Evolutionary conservation across 2,329 filamentous ascomycete genomes (phyloP), one percentile per base, ranked within the genome.

Genomic region (Colletotrichum sp.): DNA sequence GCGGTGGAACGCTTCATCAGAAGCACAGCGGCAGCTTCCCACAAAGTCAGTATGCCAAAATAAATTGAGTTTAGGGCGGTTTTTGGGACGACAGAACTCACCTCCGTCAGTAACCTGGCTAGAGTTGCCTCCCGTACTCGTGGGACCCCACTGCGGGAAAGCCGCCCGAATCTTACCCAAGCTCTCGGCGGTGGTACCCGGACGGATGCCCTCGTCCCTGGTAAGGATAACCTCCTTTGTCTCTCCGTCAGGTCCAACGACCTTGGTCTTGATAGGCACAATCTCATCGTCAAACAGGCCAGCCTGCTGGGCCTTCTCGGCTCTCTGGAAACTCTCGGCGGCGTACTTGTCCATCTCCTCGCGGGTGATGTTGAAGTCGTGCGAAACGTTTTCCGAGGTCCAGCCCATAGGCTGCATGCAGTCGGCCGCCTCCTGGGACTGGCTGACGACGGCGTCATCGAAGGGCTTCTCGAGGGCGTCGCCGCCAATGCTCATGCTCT

Each of bases 381-480:
- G 92, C 80, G 94, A 95, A 32, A 99, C 96, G 83, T 99, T 99
- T 89, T 99, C 97, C 76, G 94, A 96, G 4, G 97, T 99, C 92
- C 98, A 98, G 26, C 97, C 97, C 97, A 99, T 99, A 79, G 96
- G 95, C 90, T 96, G 92, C 92, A 96, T 92, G 89, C 96, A 97
- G 87, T 99, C 96, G 63, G 86, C 86, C 1, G 95, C 91, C 83
- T 98, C 95, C 83, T 95, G 94, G 87, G 90, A 94, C 81, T 90
- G 87, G 80, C 87, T 84, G 63, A 95, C 87, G 76, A 99, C 92
- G 78, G 93, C 92, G 78, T 94, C 92, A 84, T 95, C 93, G 86
- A 98, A 97, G 6, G 94, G 93, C 78, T 91, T 86, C 60, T 93
- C 91, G 49, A 95, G 89, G 26, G 90, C 86, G 83, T 96, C 95